Base-by-base conservation (phyloP, 2,329 filamentous ascomycete genomes). In the Colletotrichum sp. region DNA sequence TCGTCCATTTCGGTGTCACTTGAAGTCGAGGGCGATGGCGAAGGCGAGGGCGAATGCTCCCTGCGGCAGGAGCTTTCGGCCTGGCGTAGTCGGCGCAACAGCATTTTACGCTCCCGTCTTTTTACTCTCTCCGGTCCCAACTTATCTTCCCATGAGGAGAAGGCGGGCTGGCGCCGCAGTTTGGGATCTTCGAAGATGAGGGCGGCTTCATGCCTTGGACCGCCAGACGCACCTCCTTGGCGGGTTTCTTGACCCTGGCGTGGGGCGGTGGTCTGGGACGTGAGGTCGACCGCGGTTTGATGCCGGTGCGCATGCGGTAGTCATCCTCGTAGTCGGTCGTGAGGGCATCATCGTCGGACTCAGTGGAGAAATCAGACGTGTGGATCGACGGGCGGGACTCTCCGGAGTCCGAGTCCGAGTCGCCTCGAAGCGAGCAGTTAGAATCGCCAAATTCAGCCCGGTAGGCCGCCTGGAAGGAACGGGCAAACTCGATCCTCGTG, bases 341-440 rank as follows among this genome's bases (percentile, higher is more conserved):
- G 8, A 43, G 8, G 39, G 39, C 39, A n/a, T 43, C 39, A 10
- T 43, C 39, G 39, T 43, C 39, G 5, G 39, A 43, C 5, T 43
- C 39, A 1, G 39, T n/a, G 39, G 39, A 43, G 39, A 43, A 43
- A 1, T 43, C 39, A n/a, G 39, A 43, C 18, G 39, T 43, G 39
- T 43, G 8, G 18, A 43, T 10, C 39, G 39, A 43, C 39, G 39
- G 39, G 18, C 39, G n/a, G 18, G 39, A 43, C 39, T n/a, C 39
- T n/a, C 39, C 39, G 5, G 39, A 43, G 39, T 43, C 39, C 39
- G 39, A n/a, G 39, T n/a, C 39, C 18, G 39, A 43, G 39, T 43
- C 39, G 39, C 39, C 39, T 0, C 0, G 39, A n/a, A 0, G 18
- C 0, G 0, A 0, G 39, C 18, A 0, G 39, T 18, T 8, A 43